These are phyloP conservation scores for Lactarius tabidus DNA, from an alignment of 768 basidiomycete genomes.

Conservation along the genomic window DNA sequence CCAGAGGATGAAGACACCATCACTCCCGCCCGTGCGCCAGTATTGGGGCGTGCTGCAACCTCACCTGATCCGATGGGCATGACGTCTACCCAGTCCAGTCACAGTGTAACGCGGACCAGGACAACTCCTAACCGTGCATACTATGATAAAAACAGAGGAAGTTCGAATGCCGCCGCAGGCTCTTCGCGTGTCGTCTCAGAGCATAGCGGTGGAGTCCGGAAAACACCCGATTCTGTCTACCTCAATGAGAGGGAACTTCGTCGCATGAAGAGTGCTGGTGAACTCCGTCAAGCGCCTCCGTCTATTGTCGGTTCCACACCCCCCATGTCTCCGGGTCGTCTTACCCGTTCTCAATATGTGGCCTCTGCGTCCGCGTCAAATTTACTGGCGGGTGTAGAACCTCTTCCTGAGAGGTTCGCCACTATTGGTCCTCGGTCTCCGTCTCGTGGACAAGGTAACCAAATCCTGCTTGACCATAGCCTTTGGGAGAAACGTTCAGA, in stretches of 20 bases:
- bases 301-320: slow-evolving; percentile 27
- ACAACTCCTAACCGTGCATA: slow-evolving; percentile 60
- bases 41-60: slow-evolving; percentile 49
- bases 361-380: slow-evolving; percentile 71
- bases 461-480: slow-evolving; percentile 40
- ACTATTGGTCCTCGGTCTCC: slow-evolving; percentile 58
- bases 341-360: slow-evolving; percentile 46
- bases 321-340: slow-evolving; percentile 37
- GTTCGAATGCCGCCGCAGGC: slow-evolving; percentile 3
- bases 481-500: slow-evolving; percentile 42
- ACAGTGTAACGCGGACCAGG: slow-evolving; percentile 53
- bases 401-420: slow-evolving; percentile 55
- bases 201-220: slow-evolving; percentile 5
- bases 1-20: slow-evolving; percentile 76
- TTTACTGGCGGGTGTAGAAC: slow-evolving; percentile 43
- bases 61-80: slow-evolving; percentile 39
- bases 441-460: slow-evolving; percentile 34
- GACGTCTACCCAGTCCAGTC: slow-evolving; percentile 26
- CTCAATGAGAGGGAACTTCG: slow-evolving; percentile 30
- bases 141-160: slow-evolving; percentile 32
- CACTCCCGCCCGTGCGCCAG: slow-evolving; percentile 55
- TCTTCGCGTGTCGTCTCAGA: slow-evolving; percentile 11
- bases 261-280: slow-evolving; percentile 81
- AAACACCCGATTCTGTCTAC: slow-evolving; percentile 40
- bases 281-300: slow-evolving; percentile 52